Evolutionary conservation across 106 monocot genomes (phyloP).

Genomic region (Apostasia shenzhenica): DNA sequence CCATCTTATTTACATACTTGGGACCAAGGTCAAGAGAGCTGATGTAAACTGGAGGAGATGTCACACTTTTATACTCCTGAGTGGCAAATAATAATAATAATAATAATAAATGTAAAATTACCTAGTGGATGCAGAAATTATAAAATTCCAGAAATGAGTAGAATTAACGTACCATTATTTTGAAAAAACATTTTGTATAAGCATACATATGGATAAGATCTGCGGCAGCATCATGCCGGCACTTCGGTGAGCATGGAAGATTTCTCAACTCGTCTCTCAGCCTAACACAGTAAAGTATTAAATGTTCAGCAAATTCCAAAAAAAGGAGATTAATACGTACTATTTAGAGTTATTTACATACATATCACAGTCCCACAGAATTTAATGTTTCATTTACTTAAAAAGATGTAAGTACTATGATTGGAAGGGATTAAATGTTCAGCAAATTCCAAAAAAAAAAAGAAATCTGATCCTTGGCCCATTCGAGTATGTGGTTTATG

Average conservation of each 20-base stretch:
- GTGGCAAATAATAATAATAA: neutral
- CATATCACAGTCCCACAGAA: no score
- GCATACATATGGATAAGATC: slow-evolving; percentile 95
- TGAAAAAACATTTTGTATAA: slow-evolving; percentile 79
- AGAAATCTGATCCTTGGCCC: no score
- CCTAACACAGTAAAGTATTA: slow-evolving; percentile 20
- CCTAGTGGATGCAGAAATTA: no score
- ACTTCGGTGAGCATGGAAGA: slow-evolving; percentile 69
- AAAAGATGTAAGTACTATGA: no score
- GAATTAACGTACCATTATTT: slow-evolving; percentile 45
- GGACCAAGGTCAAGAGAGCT: slow-evolving; percentile 95
- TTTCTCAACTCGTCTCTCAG: slow-evolving; percentile 82
- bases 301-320: neutral
- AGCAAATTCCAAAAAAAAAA: no score
- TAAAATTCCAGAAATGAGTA: no score
- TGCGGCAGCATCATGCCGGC: slow-evolving; percentile 93
- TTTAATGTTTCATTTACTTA: no score
- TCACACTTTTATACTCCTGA: slow-evolving; percentile 72
- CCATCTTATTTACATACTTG: slow-evolving; percentile 79
- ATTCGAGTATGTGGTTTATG: no score
- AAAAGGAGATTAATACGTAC: neutral
- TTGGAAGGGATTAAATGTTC: no score
- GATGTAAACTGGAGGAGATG: slow-evolving; percentile 85
- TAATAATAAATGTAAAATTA: neutral
- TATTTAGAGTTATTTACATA: no score